These are phyloP conservation scores for Solanum virginianum DNA, from an alignment of 257 asterid species.

Conservation along the genomic window DNA sequence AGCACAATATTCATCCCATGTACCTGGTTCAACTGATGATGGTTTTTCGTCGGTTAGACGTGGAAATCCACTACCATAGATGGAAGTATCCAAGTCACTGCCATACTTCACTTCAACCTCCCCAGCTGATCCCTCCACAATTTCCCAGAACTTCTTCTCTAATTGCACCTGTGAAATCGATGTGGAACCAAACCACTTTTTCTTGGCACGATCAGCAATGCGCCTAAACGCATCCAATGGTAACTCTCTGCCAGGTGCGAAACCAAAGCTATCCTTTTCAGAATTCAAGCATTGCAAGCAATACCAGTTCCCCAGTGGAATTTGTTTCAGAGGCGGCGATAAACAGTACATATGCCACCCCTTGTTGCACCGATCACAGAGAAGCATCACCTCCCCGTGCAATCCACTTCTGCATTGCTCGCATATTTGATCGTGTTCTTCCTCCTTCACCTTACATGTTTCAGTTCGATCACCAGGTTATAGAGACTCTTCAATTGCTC, in stretches of 20 bases:
- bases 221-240: constrained; percentile 80
- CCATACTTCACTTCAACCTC: constrained; percentile 94
- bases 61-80: constrained; percentile 92
- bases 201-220: constrained; percentile 76
- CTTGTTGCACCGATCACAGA: constrained; percentile 90
- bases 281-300: constrained; percentile 89
- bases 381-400: constrained; percentile 94
- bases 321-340: constrained; percentile 71
- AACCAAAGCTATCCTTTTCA: constrained; percentile 83
- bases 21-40: constrained; percentile 37
- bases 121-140: constrained; percentile 84
- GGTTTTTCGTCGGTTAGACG: constrained; percentile 41
- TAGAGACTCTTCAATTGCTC: too few species aligned
- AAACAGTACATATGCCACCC: constrained; percentile 95
- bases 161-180: constrained; percentile 52
- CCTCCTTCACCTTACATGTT: constrained; percentile 11
- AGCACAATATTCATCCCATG: constrained; percentile 70
- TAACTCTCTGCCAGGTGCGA: constrained; percentile 73
- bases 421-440: constrained; percentile 64
- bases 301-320: constrained; percentile 96
- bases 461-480: constrained; percentile 57
- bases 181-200: constrained; percentile 77
- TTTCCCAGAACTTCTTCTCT: constrained; percentile 95
- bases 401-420: constrained; percentile 90
- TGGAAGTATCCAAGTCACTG: constrained; percentile 87